Conservation (phyloP, 352 stramenopile species). For the Discostella stelligera region DNA sequence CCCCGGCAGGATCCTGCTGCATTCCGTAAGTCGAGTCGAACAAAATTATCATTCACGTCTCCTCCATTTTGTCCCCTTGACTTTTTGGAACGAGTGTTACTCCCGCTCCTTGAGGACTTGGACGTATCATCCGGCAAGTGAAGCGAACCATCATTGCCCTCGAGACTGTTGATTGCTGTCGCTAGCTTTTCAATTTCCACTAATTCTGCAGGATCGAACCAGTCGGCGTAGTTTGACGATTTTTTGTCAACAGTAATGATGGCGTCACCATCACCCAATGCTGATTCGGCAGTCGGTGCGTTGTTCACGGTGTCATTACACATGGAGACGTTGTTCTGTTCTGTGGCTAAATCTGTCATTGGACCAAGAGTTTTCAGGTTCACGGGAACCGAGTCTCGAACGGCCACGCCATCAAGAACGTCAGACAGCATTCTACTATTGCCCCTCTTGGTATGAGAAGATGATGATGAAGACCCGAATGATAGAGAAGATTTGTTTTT, state of each 20-base stretch:
- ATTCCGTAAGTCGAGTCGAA: slow-evolving; percentile 76
- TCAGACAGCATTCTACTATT: slow-evolving; percentile 1
- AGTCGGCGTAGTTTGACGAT: slow-evolving; percentile 22
- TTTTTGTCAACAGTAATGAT: slow-evolving; percentile 2
- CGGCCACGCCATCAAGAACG: too few relatives aligned
- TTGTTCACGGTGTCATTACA: neutral
- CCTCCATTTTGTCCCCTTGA: slow-evolving; percentile 3
- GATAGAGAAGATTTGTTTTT: neutral
- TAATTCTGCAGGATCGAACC: slow-evolving; percentile 46
- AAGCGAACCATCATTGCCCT: slow-evolving; percentile 2
- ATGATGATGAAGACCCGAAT: neutral
- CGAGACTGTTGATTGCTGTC: neutral
- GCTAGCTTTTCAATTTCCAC: slow-evolving; percentile 34
- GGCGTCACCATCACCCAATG: neutral
- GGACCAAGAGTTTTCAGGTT: too few relatives aligned
- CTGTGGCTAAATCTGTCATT: too few relatives aligned
- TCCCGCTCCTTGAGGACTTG: neutral
- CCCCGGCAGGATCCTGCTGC: slow-evolving; percentile 70
- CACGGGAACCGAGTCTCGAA: too few relatives aligned
- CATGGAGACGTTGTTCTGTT: neutral
- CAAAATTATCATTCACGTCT: slow-evolving; percentile 78
- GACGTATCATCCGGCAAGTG: neutral
- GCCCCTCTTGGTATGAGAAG: neutral
- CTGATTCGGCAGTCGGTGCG: neutral
- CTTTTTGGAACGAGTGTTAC: slow-evolving; percentile 8